Evolutionary conservation across 345 rosid species (phyloP), one percentile per base, ranked within the genome.

Genomic region (Camelina neglecta): DNA sequence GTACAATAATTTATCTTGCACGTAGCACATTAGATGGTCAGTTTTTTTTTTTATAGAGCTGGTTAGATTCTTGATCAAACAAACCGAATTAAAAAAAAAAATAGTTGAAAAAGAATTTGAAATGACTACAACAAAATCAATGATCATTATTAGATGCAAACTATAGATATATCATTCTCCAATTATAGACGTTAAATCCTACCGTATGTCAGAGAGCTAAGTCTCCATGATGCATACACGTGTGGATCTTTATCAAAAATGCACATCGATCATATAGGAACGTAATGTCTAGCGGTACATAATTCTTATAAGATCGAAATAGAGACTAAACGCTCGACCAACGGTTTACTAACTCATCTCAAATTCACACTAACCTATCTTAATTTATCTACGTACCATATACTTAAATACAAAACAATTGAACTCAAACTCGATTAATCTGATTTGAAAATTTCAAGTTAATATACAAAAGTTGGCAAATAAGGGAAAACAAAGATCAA

Each of bases 401-500:
- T 36, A 60, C 8, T 24, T 5, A 26, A 33, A 6, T 33, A 3
- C 13, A 29, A 64, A 64, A 26, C 31, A 35, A 41, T 8, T 26
- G 48, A 55, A 55, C 55, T 20, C 58, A 35, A 21, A 65, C 69
- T 50, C 4, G 31, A 29, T 29, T 29, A 29, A 29, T 29, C 31
- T 4, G 31, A 29, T 29, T 39, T 24, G 33, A 57, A 69, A 55
- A 31, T 45, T 56, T 65, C 12, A 26, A 54, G 6, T 58, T 65
- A 44, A 65, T 66, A 9, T 66, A 66, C 66, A 66, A 66, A 57
- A 1, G 39, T 56, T 66, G 47, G 18, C 9, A 11, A 12, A 24
- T 2, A 53, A 55, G 10, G 2, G 8, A 21, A n/a, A 20, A 23
- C 44, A 24, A 58, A 66, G 8, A 55, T 59, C 12, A 58, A 59